Percentiles rank a stretch among this genome's conserved stretches.
phyloP scores from a whole-genome alignment of 176 grass and related monocot species.

The Oryza australiensis region DNA sequence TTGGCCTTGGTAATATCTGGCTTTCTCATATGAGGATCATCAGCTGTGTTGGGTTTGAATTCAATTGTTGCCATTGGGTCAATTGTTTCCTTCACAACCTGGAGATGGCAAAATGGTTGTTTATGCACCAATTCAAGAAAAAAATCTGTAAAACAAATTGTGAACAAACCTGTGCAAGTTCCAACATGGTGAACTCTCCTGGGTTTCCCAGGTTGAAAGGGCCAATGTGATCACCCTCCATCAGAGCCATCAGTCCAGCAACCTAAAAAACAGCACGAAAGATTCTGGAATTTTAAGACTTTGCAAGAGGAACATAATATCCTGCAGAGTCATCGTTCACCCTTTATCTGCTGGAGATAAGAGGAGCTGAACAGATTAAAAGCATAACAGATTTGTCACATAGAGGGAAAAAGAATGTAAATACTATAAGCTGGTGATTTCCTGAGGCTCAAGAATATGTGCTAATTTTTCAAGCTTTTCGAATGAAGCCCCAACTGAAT shows the following conservation, averaged over 20 bases:
- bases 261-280: slow-evolving; percentile 48
- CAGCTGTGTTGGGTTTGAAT: slow-evolving; percentile 76
- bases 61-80: slow-evolving; percentile 72
- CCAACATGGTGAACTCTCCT: slow-evolving; percentile 95
- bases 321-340: neutral
- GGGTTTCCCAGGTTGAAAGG: slow-evolving; percentile 92
- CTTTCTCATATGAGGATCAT: slow-evolving; percentile 87
- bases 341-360: slow-evolving; percentile 19
- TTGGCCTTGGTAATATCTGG: slow-evolving; percentile 90
- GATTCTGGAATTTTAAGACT: neutral
- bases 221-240: slow-evolving; percentile 88
- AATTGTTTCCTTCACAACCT: slow-evolving; percentile 75
- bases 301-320: neutral
- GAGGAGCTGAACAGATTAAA: neutral
- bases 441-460: slow-evolving; percentile 5
- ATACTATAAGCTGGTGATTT: neutral
- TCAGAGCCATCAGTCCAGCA: slow-evolving; percentile 75
- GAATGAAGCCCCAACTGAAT: neutral
- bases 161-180: slow-evolving; percentile 74
- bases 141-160: neutral
- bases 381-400: neutral
- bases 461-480: neutral
- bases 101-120: neutral
- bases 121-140: slow-evolving; percentile 15
- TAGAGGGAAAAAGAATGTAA: neutral